These are phyloP conservation scores for Fusarium miscanthi DNA, from an alignment of 2,329 filamentous ascomycete genomes.

Conservation along the genomic window DNA sequence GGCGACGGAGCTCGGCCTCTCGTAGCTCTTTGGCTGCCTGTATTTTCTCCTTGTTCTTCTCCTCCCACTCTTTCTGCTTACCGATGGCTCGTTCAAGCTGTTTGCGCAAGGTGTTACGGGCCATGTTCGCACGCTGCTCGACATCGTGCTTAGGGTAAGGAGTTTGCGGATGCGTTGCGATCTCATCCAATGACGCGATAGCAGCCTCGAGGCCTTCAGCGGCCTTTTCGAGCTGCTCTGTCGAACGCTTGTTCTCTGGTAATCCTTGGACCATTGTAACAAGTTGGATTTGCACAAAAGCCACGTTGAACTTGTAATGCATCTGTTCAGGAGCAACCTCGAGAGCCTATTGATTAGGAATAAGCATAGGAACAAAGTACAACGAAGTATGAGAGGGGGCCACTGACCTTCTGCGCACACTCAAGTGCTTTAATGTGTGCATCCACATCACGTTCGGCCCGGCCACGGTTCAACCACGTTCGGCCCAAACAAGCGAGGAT, in stretches of 20 bases:
- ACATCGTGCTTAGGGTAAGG: constrained; percentile 92
- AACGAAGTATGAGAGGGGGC: background rate
- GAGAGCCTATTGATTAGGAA: constrained; percentile 67
- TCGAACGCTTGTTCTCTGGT: constrained; percentile 78
- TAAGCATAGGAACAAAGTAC: constrained; percentile 19
- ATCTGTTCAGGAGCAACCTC: constrained; percentile 83
- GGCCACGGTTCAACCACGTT: constrained; percentile 85
- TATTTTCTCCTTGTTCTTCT: constrained; percentile 90
- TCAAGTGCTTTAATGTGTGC: constrained; percentile 68
- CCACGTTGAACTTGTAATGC: constrained; percentile 97
- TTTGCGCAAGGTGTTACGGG: constrained; percentile 90
- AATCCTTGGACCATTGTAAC: constrained; percentile 82
- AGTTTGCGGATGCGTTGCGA: constrained; percentile 71
- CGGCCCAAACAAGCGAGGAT: constrained; percentile 89
- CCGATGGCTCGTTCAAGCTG: constrained; percentile 89
- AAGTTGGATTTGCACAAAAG: constrained; percentile 95
- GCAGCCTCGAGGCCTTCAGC: constrained; percentile 85
- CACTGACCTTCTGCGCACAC: constrained; percentile 70
- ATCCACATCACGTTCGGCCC: constrained; percentile 68
- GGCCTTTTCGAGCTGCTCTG: constrained; percentile 84
- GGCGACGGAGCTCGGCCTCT: constrained; percentile 80
- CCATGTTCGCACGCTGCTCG: constrained; percentile 97
- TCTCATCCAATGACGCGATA: constrained; percentile 76
- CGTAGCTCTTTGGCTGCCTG: constrained; percentile 82
- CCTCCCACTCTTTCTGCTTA: constrained; percentile 90